These are phyloP conservation scores for Podila horticola DNA, from an alignment of 192 early-diverging fungal species.

Conservation along the genomic window DNA sequence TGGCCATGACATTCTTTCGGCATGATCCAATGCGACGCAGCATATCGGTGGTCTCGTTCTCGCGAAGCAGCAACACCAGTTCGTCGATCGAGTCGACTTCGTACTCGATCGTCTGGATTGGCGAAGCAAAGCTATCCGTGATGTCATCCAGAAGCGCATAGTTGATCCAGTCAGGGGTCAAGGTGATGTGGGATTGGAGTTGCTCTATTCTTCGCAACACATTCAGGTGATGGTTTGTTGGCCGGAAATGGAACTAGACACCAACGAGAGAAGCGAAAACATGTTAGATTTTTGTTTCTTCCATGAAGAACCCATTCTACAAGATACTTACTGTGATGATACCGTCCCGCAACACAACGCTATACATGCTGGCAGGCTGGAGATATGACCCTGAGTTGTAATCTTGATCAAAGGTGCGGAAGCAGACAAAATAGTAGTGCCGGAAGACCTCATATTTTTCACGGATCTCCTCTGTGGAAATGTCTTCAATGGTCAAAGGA, in stretches of 20 bases:
- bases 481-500: constrained; percentile 87
- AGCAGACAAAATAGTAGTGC: constrained; percentile 91
- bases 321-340: constrained; percentile 64
- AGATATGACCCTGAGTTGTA: constrained; percentile 66
- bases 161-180: constrained; percentile 95
- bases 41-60: constrained; percentile 86
- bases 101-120: constrained; percentile 85
- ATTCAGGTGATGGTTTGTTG: constrained; percentile 80
- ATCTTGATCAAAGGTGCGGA: constrained; percentile 77
- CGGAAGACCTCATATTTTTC: constrained; percentile 92
- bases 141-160: constrained; percentile 95
- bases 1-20: constrained; percentile 72
- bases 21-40: constrained; percentile 76
- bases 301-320: not conserved
- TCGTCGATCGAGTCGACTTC: constrained; percentile 97
- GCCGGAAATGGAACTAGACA: constrained; percentile 80
- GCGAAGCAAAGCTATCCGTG: constrained; percentile 88
- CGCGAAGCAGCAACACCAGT: constrained; percentile 87
- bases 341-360: constrained; percentile 70
- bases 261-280: not conserved
- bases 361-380: constrained; percentile 73
- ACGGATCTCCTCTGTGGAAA: constrained; percentile 81
- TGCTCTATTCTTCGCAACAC: constrained; percentile 87
- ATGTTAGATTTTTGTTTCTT: not conserved
- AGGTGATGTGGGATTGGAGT: constrained; percentile 80